Evolutionary conservation across 306 rosid genomes (phyloP).

Genomic region (Vicia villosa): DNA sequence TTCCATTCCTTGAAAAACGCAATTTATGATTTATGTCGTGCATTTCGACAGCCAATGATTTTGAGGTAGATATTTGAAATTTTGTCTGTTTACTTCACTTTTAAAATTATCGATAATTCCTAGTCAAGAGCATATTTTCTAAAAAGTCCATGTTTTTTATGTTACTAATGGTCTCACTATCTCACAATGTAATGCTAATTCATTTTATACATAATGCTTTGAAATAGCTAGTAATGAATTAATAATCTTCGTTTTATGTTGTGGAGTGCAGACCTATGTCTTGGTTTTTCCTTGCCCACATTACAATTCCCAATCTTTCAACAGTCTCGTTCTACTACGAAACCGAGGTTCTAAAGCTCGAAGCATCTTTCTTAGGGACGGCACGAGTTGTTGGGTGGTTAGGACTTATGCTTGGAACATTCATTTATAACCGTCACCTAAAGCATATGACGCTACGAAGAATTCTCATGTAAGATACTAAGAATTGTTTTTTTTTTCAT

Average conservation of each 20-base stretch:
- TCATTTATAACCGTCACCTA: constrained; percentile 58
- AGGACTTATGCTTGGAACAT: constrained; percentile 84
- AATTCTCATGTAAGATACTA: constrained; percentile 69
- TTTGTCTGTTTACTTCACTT: constrained; percentile 6
- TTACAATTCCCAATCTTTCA: constrained; percentile 71
- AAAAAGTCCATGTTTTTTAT: too few species aligned
- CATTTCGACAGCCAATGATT: constrained; percentile 76
- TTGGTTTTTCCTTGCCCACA: constrained; percentile 83
- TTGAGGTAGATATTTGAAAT: constrained; percentile 53
- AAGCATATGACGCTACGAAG: constrained; percentile 71
- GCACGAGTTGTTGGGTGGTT: constrained; percentile 75
- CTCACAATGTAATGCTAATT: constrained; percentile 20
- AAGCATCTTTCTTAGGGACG: constrained; percentile 79
- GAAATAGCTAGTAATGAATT: constrained; percentile 32
- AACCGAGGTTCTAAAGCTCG: constrained; percentile 71
- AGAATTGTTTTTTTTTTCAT: background rate
- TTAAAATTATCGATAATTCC: constrained; percentile 26
- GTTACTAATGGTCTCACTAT: background rate
- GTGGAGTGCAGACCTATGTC: constrained; percentile 72
- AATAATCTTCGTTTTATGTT: constrained; percentile 39
- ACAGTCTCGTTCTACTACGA: constrained; percentile 79
- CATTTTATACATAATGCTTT: constrained; percentile 4
- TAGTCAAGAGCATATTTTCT: constrained; percentile 9
- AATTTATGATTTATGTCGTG: constrained; percentile 52
- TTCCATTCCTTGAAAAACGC: constrained; percentile 66